Conservation (phyloP, 2,329 filamentous ascomycete genomes). For the Paecilomyces dactylethromorphus region DNA sequence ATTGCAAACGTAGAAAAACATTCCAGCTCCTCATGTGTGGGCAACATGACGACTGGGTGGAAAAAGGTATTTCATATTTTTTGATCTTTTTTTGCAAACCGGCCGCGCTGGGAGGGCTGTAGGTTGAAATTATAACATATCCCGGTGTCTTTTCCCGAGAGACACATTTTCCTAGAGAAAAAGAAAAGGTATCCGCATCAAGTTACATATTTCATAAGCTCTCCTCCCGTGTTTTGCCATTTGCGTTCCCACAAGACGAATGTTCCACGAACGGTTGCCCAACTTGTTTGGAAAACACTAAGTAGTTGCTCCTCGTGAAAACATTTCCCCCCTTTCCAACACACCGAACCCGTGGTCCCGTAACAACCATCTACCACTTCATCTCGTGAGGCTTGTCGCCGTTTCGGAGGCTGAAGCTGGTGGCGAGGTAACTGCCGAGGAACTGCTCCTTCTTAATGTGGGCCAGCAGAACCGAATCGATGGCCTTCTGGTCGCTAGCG, state of each 20-base stretch:
- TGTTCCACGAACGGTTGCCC: background rate
- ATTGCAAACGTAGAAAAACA: slow-evolving; percentile 19
- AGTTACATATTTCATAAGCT: slow-evolving; percentile 37
- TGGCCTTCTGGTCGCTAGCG: slow-evolving; percentile 93
- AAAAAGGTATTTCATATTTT: slow-evolving; percentile 29
- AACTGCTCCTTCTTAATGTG: slow-evolving; percentile 98
- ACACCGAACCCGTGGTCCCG: slow-evolving; percentile 34
- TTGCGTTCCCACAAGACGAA: slow-evolving; percentile 1
- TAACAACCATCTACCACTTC: slow-evolving; percentile 72
- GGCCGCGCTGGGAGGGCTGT: slow-evolving; percentile 22
- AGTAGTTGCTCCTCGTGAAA: slow-evolving; percentile 28
- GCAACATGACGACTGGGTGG: slow-evolving; percentile 18
- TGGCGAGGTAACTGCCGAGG: slow-evolving; percentile 87
- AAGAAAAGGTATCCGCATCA: slow-evolving; percentile 30
- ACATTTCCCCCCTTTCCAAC: slow-evolving; percentile 26
- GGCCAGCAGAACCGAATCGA: slow-evolving; percentile 93
- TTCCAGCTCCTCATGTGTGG: slow-evolving; percentile 15
- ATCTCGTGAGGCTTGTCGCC: slow-evolving; percentile 99
- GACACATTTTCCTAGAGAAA: slow-evolving; percentile 23
- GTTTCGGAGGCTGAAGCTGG: slow-evolving; percentile 97
- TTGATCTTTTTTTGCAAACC: slow-evolving; percentile 29
- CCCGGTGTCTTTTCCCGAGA: slow-evolving; percentile 21
- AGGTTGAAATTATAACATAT: slow-evolving; percentile 25
- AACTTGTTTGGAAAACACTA: background rate
- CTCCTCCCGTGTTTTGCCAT: slow-evolving; percentile 14